These are phyloP conservation scores for Wickerhamiella dianesei DNA, from an alignment of 805 yeast genomes.

Conservation along the genomic window DNA sequence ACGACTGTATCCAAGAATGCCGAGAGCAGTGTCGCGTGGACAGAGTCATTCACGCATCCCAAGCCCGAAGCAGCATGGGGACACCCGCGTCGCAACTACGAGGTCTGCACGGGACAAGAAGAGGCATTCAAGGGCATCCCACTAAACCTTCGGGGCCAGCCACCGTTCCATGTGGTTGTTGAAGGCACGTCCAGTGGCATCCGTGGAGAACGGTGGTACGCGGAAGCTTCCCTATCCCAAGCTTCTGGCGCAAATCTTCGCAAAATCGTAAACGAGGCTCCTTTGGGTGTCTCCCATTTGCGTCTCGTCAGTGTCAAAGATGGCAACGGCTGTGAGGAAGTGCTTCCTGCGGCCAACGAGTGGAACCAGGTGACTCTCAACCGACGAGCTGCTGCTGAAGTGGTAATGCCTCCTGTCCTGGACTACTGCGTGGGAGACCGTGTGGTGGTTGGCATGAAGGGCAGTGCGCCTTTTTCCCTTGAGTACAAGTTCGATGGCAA, in stretches of 20 bases:
- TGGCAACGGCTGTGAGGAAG: slow-evolving; percentile 52
- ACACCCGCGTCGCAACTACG: neutral
- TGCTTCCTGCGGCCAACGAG: slow-evolving; percentile 11
- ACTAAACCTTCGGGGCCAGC: slow-evolving; percentile 9
- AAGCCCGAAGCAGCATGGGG: slow-evolving; percentile 1
- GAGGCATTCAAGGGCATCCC: neutral
- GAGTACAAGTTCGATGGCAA: slow-evolving; percentile 59
- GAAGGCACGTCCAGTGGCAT: slow-evolving; percentile 29
- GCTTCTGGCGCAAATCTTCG: slow-evolving; percentile 25
- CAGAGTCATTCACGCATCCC: neutral
- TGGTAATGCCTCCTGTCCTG: neutral
- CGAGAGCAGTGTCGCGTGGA: neutral
- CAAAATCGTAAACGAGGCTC: slow-evolving; percentile 37
- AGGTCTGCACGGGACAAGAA: slow-evolving; percentile 4
- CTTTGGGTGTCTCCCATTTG: slow-evolving; percentile 59
- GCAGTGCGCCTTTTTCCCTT: slow-evolving; percentile 67
- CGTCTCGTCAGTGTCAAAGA: slow-evolving; percentile 48
- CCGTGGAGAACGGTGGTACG: slow-evolving; percentile 16
- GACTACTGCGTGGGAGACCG: slow-evolving; percentile 77
- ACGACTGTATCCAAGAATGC: neutral
- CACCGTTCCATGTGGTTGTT: slow-evolving; percentile 9
- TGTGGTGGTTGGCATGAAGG: slow-evolving; percentile 59
- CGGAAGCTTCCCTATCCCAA: neutral
- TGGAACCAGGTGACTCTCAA: neutral
- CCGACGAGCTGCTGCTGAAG: neutral